These are phyloP conservation scores for Beauveria caledonica DNA, from an alignment of 2,329 filamentous ascomycete genomes.

Conservation along the genomic window DNA sequence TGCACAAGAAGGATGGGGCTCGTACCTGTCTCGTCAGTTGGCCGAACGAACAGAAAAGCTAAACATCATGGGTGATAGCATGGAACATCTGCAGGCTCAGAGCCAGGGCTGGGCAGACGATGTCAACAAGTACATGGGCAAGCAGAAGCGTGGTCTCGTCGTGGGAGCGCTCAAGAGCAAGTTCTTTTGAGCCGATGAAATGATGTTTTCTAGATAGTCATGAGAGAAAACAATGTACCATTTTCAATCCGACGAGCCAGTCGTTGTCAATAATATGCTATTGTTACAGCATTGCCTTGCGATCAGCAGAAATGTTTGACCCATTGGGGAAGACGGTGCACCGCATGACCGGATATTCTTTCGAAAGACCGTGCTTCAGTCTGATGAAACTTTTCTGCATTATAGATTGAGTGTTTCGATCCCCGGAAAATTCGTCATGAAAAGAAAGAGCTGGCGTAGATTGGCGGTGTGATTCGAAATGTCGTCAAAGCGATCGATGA, in stretches of 20 bases:
- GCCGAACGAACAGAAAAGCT: conserved; percentile 88
- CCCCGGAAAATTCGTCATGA: no score
- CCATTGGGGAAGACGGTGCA: no score
- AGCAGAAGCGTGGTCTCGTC: conserved; percentile 80
- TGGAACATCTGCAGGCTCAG: conserved; percentile 73
- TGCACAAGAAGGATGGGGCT: conserved; percentile 57
- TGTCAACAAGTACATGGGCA: conserved; percentile 75
- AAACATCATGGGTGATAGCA: conserved; percentile 71
- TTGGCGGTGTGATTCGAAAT: neutral
- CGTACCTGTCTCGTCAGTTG: conserved; percentile 78
- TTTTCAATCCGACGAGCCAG: no score
- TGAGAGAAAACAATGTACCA: no score
- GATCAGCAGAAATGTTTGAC: no score
- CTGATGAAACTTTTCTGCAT: no score
- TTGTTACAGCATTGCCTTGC: no score
- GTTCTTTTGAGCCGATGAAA: conserved; percentile 31
- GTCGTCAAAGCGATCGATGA: neutral
- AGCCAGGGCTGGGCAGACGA: conserved; percentile 81
- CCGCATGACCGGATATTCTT: no score
- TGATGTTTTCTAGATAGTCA: neutral
- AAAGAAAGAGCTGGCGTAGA: neutral
- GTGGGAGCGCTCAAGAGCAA: conserved; percentile 60
- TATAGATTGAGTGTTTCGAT: no score
- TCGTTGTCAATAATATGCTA: no score
- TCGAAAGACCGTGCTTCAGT: no score